Evolutionary conservation across 495 filamentous ascomycete genomes (phyloP), one percentile per base, ranked within the genome.

Genomic region (Cercophora newfieldiana): DNA sequence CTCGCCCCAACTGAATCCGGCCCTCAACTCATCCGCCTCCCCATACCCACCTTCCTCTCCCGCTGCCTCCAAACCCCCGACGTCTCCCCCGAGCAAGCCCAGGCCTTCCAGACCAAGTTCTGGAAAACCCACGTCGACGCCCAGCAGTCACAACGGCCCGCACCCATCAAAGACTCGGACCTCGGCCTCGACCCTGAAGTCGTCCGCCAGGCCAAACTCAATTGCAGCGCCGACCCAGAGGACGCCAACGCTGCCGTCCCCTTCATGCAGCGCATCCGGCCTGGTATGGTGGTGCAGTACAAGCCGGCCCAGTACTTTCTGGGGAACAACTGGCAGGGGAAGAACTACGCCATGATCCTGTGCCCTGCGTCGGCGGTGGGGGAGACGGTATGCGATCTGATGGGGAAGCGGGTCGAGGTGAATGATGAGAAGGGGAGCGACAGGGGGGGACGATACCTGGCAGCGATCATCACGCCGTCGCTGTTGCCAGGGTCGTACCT

Each of bases 101-200:
- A 65, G 1, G 74, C 75, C 0, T 75, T 79, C 61, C 72, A 71
- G 26, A 12, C 68, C 53, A 79, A 79, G 63, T 63, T 79, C 16
- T 77, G 74, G 74, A 59, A 66, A 24, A 29, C 74, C 30, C 77
- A 78, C 48, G 65, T 75, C 16, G 75, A 79, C 55, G 75, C 76
- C 5, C 69, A 70, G 50, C 54, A 60, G 10, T 10, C 0, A 28
- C 47, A 0, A 19, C 28, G 22, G 24, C 14, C 24, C 59, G n/a
- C n/a, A 3, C 7, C 44, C n/a, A 30, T 24, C 28, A 16, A 29
- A 3, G 28, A 30, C 10, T 19, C 59, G 3, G 47, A 51, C 0
- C 26, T 21, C 44, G 25, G 24, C 2, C n/a, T 30, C 18, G 47
- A 53, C 14, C 28, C 59, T 1, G 25, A 51, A 26, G 24, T 62